Evolutionary conservation across 768 basidiomycete genomes (phyloP).

Genomic region (Kwoniella europaea): DNA sequence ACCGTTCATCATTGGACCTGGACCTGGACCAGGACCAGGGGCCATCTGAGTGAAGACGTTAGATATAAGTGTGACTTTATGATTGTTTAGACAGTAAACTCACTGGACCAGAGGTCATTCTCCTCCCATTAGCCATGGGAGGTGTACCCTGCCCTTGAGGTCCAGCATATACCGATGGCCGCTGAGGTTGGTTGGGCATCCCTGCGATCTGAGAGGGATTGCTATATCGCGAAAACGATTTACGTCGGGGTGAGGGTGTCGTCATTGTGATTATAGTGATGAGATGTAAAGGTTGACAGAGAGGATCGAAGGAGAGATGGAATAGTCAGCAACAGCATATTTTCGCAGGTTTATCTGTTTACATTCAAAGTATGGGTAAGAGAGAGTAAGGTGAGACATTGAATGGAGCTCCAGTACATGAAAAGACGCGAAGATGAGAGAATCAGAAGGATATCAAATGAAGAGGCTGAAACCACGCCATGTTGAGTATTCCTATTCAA

Average conservation of each 20-base stretch:
- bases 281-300: neutral
- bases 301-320: neutral
- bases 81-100: slow-evolving; percentile 2
- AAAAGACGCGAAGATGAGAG: neutral
- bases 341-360: neutral
- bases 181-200: slow-evolving; percentile 24
- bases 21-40: slow-evolving; percentile 7
- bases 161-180: slow-evolving; percentile 14
- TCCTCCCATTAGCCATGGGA: slow-evolving; percentile 38
- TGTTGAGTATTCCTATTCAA: neutral
- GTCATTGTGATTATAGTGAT: neutral
- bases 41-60: neutral
- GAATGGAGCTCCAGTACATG: slow-evolving; percentile 6
- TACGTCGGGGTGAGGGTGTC: slow-evolving; percentile 21
- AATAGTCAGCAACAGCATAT: neutral
- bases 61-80: neutral
- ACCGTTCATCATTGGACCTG: slow-evolving; percentile 12
- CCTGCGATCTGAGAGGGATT: slow-evolving; percentile 15
- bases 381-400: slow-evolving; percentile 10
- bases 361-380: slow-evolving; percentile 1
- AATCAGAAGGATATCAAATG: neutral
- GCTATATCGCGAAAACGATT: slow-evolving; percentile 23
- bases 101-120: slow-evolving; percentile 47
- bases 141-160: slow-evolving; percentile 26
- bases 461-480: slow-evolving; percentile 3